Evolutionary conservation across 2,329 filamentous ascomycete genomes (phyloP).

Genomic region (Xylaria sp.): DNA sequence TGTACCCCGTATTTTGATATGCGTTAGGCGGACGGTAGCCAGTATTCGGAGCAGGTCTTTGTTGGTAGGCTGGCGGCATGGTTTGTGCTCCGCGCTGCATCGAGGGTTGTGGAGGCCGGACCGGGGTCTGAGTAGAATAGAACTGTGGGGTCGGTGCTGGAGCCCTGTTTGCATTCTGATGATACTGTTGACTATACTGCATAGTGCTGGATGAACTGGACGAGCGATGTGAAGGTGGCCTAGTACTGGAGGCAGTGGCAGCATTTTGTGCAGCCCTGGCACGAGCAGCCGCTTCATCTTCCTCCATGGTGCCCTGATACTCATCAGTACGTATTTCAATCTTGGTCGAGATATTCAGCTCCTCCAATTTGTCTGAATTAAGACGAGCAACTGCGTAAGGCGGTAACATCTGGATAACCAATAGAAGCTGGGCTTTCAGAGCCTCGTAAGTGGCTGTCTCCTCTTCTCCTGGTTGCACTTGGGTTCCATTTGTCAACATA

Average conservation of each 20-base stretch:
- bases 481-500: conserved; percentile 73
- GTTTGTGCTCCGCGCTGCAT: conserved; percentile 55
- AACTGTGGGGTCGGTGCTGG: conserved; percentile 58
- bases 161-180: conserved; percentile 58
- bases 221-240: conserved; percentile 53
- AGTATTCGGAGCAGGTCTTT: conserved; percentile 54
- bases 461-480: conserved; percentile 73
- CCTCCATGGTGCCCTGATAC: conserved; percentile 83
- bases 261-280: conserved; percentile 56
- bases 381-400: conserved; percentile 88
- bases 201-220: conserved; percentile 56
- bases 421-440: conserved; percentile 77
- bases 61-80: conserved; percentile 53
- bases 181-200: conserved; percentile 61
- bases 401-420: conserved; percentile 80
- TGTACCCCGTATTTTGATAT: conserved; percentile 56
- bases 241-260: conserved; percentile 52
- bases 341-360: conserved; percentile 83
- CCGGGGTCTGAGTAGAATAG: conserved; percentile 58
- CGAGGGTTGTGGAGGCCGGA: conserved; percentile 53
- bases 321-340: conserved; percentile 78
- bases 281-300: conserved; percentile 75
- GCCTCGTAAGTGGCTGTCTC: conserved; percentile 74
- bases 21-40: conserved; percentile 63
- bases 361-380: conserved; percentile 85